These are phyloP conservation scores for Colletotrichum sp. DNA, from an alignment of 2,329 filamentous ascomycete species.

Conservation along the genomic window DNA sequence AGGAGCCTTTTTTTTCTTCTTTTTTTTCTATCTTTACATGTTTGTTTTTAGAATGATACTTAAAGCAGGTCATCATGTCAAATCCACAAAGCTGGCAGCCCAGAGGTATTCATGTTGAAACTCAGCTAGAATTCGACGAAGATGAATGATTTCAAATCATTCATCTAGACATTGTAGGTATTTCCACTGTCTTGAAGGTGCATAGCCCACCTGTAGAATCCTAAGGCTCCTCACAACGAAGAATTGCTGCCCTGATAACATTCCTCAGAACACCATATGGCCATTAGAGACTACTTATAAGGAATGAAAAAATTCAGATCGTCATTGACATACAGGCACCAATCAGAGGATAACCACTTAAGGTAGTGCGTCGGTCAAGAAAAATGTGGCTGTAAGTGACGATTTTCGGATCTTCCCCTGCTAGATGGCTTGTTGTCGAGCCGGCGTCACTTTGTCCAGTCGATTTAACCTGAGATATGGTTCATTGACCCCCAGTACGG, in stretches of 20 bases:
- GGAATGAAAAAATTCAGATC: fast-evolving
- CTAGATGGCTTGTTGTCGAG: fast-evolving
- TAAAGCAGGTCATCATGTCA: no score
- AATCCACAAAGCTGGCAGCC: no score
- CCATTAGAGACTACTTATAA: not conserved
- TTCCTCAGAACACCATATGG: not conserved
- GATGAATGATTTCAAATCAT: not conserved
- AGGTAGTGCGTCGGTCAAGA: not conserved
- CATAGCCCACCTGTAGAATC: not conserved
- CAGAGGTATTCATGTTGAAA: no score
- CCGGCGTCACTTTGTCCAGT: not conserved
- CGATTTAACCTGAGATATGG: not conserved
- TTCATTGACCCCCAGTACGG: fast-evolving
- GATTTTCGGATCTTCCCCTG: no score
- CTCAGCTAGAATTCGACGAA: no score
- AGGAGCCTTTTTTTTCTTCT: no score
- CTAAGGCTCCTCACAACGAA: not conserved
- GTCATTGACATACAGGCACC: no score
- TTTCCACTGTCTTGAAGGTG: not conserved
- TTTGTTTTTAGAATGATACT: fast-evolving
- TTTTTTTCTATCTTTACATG: no score
- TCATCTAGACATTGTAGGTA: fast-evolving
- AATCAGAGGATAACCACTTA: no score
- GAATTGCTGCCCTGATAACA: not conserved
- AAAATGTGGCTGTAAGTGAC: not conserved